Conservation (phyloP, 2,329 filamentous ascomycete genomes). For the Pestalotiopsis fici region DNA sequence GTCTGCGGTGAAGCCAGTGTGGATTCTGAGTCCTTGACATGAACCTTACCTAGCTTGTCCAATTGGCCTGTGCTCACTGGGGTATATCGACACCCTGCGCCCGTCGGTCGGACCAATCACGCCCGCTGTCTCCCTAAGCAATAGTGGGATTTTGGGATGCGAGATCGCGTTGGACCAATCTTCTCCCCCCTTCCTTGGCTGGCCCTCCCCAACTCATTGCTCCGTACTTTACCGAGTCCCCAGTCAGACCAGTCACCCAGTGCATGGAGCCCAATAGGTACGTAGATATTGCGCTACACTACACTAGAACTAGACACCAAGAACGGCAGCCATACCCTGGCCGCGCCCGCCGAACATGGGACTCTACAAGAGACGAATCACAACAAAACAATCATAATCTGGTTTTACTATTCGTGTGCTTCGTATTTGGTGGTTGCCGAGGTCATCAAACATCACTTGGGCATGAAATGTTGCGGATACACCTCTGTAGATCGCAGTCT, state of each 20-base stretch:
- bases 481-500: background rate
- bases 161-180: background rate
- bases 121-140: background rate
- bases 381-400: background rate
- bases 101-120: background rate
- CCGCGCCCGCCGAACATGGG: background rate
- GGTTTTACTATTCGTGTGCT: background rate
- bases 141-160: background rate
- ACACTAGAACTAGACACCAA: background rate
- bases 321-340: background rate
- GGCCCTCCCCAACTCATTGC: background rate
- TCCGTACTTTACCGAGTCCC: background rate
- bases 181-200: background rate
- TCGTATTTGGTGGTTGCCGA: background rate
- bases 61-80: background rate
- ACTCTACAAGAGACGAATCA: background rate
- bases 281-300: background rate
- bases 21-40: background rate
- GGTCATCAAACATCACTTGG: background rate
- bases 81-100: background rate
- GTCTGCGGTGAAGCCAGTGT: background rate
- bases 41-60: background rate
- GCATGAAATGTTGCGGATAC: background rate
- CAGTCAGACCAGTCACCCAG: background rate
- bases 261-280: background rate